phyloP scores from a whole-genome alignment of 2,329 filamentous ascomycete genomes.

The Ceratocystis albifundus region DNA sequence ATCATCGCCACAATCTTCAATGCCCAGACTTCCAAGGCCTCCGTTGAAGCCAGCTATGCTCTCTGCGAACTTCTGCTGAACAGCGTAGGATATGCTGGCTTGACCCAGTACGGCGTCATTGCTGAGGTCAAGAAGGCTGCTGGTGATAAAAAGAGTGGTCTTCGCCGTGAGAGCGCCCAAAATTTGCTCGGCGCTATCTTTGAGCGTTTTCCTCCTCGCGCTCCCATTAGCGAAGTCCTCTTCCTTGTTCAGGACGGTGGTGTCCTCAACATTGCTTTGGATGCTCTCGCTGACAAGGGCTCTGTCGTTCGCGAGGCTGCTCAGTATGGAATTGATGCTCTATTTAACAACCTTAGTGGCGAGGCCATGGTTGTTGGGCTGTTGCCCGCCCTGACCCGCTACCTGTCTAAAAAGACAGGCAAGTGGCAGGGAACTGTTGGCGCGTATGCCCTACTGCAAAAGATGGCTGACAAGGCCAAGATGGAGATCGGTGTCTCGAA shows the following conservation, averaged over 20 bases:
- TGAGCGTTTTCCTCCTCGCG: conserved; percentile 70
- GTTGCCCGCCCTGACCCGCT: conserved; percentile 61
- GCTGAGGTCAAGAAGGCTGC: conserved; percentile 60
- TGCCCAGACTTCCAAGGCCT: conserved; percentile 55
- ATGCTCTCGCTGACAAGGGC: conserved; percentile 82
- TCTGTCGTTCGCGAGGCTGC: conserved; percentile 79
- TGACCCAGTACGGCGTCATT: conserved; percentile 43
- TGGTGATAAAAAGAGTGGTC: conserved; percentile 82
- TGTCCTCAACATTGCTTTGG: conserved; percentile 61
- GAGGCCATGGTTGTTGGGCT: conserved; percentile 77
- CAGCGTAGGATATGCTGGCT: conserved; percentile 43
- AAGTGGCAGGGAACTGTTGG: conserved; percentile 97
- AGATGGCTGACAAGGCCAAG: conserved; percentile 91
- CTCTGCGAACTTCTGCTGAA: conserved; percentile 49
- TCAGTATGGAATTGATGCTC: conserved; percentile 82
- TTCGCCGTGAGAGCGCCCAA: conserved; percentile 80
- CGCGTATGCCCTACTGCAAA: conserved; percentile 71
- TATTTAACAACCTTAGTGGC: conserved; percentile 66
- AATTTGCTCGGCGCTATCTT: conserved; percentile 89
- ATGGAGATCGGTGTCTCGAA: conserved; percentile 64
- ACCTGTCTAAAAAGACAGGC: conserved; percentile 70
- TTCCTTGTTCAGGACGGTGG: conserved; percentile 73
- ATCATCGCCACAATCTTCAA: conserved; percentile 58
- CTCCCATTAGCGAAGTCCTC: conserved; percentile 67
- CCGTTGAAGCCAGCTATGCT: conserved; percentile 52